Percentiles rank a stretch among this genome's conserved stretches.
Conservation (phyloP, 306 rosid species). For the Echinosophora koreensis region DNA sequence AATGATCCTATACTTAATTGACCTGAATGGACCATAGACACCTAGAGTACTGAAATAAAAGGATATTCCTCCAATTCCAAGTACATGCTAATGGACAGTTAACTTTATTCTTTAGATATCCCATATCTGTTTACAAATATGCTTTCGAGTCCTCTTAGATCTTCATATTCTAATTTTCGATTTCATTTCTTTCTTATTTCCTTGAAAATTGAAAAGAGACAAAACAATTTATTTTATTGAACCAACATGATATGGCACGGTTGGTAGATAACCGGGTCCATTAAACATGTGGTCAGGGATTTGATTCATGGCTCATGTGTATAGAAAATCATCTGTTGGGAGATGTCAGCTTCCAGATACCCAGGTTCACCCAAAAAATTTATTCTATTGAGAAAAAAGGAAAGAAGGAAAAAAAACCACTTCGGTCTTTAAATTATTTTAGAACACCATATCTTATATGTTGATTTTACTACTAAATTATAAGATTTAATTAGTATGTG, state of each 20-base stretch:
- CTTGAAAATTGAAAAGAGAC: background rate
- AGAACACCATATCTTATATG: too few species aligned
- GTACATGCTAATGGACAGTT: slow-evolving; percentile 51
- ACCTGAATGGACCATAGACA: background rate
- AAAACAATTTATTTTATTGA: background rate
- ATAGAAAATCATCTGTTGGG: too few species aligned
- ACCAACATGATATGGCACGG: too few species aligned
- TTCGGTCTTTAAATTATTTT: too few species aligned
- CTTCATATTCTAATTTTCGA: slow-evolving; percentile 41
- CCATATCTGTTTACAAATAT: slow-evolving; percentile 43
- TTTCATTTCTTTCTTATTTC: background rate
- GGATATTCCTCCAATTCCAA: slow-evolving; percentile 55
- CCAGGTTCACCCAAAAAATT: too few species aligned
- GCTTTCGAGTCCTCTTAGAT: slow-evolving; percentile 47
- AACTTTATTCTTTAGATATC: slow-evolving; percentile 65
- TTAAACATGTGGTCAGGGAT: too few species aligned
- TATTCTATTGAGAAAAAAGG: background rate
- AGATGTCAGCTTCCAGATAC: too few species aligned
- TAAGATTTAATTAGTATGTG: too few species aligned
- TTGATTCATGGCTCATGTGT: too few species aligned
- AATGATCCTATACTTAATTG: background rate
- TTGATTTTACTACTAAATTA: too few species aligned
- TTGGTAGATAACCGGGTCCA: too few species aligned
- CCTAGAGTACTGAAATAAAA: background rate
- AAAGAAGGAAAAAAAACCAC: too few species aligned